These are phyloP conservation scores for Nemania abortiva DNA, from an alignment of 2,329 filamentous ascomycete species.

Conservation along the genomic window DNA sequence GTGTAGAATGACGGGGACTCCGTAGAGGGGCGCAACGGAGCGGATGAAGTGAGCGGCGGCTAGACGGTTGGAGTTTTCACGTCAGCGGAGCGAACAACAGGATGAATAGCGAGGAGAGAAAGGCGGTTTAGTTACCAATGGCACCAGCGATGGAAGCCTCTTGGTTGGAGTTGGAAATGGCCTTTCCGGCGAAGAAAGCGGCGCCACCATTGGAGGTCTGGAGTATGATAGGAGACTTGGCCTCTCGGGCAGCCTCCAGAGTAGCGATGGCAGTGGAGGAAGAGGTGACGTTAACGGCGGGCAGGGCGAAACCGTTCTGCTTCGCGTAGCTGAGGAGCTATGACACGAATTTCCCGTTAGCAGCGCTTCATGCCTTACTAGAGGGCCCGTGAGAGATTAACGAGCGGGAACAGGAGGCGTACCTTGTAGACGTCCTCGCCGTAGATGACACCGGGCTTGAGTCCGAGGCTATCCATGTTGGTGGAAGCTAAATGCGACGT, in stretches of 20 bases:
- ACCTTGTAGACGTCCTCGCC: constrained; percentile 47
- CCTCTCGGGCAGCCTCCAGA: constrained; percentile 94
- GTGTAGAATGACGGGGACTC: constrained; percentile 91
- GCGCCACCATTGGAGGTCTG: constrained; percentile 95
- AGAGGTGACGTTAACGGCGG: constrained; percentile 93
- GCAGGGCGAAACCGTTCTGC: constrained; percentile 88
- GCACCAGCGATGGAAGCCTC: constrained; percentile 88
- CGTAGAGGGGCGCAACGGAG: constrained; percentile 86
- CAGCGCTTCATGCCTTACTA: not conserved
- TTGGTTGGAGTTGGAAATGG: constrained; percentile 84
- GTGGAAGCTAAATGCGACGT: constrained; percentile 9
- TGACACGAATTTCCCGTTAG: constrained; percentile 17
- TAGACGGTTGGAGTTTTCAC: constrained; percentile 16
- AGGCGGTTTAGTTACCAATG: constrained; percentile 56
- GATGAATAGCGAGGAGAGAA: not conserved
- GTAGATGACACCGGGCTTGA: constrained; percentile 49
- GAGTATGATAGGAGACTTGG: constrained; percentile 91
- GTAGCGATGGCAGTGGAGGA: constrained; percentile 87
- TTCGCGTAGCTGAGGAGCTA: constrained; percentile 42
- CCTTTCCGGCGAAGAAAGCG: constrained; percentile 93
- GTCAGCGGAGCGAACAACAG: constrained; percentile 19
- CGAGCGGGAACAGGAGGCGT: constrained; percentile 18
- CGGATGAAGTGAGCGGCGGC: constrained; percentile 96
- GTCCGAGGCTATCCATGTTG: constrained; percentile 42
- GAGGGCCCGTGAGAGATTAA: not conserved